These are phyloP conservation scores for Schoenoplectus tabernaemontani DNA, from an alignment of 202 grass and related monocot species.

Conservation along the genomic window DNA sequence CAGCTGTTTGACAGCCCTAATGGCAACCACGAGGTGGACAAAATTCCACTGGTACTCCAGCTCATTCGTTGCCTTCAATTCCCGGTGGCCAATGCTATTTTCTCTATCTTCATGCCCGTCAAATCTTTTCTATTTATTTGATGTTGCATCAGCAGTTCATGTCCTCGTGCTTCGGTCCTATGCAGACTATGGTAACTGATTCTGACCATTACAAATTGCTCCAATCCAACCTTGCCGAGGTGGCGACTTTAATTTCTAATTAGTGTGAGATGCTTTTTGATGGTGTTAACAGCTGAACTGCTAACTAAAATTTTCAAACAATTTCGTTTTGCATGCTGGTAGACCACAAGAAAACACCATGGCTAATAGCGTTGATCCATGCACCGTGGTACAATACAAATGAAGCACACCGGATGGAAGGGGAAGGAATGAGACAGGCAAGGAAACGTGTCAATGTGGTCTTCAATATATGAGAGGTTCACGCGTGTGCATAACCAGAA, in stretches of 20 bases:
- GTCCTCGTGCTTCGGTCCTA: constrained; percentile 57
- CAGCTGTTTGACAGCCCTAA: too few relatives aligned
- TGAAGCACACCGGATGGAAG: constrained; percentile 38
- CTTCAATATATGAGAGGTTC: constrained; percentile 62
- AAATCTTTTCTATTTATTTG: constrained; percentile 62
- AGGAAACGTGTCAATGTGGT: constrained; percentile 43
- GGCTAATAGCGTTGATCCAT: constrained; percentile 56
- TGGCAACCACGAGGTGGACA: constrained; percentile 50
- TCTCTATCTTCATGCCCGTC: constrained; percentile 26
- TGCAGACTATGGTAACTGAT: constrained; percentile 5
- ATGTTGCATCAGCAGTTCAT: constrained; percentile 30
- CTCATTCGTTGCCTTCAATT: constrained; percentile 30
- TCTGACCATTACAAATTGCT: constrained; percentile 41
- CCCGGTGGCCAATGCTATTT: constrained; percentile 35
- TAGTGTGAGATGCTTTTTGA: not conserved
- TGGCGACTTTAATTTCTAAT: not conserved
- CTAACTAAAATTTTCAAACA: not conserved
- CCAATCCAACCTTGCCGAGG: constrained; percentile 23
- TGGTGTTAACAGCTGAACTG: not conserved
- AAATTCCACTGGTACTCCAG: not conserved
- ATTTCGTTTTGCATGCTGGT: not conserved
- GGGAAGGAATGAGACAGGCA: constrained; percentile 39
- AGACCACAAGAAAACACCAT: constrained; percentile 10
- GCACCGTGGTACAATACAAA: constrained; percentile 71
- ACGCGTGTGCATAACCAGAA: constrained; percentile 16